Conservation (phyloP, 495 filamentous ascomycete species). For the Aspergillus heteromorphus region DNA sequence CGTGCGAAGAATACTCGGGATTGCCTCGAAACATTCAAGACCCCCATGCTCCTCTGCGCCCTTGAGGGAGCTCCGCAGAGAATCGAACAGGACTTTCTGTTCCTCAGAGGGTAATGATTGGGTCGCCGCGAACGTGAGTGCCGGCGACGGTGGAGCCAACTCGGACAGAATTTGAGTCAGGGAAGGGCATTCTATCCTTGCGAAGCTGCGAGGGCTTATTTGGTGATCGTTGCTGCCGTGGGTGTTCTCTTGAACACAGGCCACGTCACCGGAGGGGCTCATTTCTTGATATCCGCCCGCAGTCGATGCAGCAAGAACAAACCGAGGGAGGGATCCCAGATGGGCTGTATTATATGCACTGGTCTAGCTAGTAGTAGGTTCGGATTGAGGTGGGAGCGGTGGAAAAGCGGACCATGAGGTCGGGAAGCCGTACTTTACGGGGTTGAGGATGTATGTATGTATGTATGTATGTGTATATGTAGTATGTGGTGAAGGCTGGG, state of each 20-base stretch:
- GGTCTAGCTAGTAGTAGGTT: too few relatives aligned
- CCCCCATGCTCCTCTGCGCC: conserved; percentile 15
- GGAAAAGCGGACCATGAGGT: neutral
- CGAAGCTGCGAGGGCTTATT: neutral
- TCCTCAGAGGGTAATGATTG: conserved; percentile 10
- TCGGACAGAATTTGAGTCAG: conserved; percentile 23
- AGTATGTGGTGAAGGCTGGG: too few relatives aligned
- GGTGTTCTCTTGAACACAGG: neutral
- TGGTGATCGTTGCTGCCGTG: neutral
- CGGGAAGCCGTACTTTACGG: too few relatives aligned
- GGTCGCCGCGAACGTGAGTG: conserved; percentile 8
- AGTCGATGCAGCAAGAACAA: neutral
- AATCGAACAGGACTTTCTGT: conserved; percentile 7
- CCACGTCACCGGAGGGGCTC: neutral
- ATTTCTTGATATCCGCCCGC: neutral
- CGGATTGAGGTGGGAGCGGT: neutral
- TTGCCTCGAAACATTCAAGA: conserved; percentile 22
- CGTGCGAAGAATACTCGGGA: conserved; percentile 25
- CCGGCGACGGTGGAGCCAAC: conserved; percentile 13
- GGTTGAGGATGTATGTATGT: too few relatives aligned
- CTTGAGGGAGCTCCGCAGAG: conserved; percentile 9
- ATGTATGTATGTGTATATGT: too few relatives aligned
- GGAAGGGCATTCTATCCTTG: conserved; percentile 22
- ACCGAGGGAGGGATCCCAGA: neutral
- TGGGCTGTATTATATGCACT: neutral